phyloP scores from a whole-genome alignment of 2,329 filamentous ascomycete species.

The Clonostachys rosea region DNA sequence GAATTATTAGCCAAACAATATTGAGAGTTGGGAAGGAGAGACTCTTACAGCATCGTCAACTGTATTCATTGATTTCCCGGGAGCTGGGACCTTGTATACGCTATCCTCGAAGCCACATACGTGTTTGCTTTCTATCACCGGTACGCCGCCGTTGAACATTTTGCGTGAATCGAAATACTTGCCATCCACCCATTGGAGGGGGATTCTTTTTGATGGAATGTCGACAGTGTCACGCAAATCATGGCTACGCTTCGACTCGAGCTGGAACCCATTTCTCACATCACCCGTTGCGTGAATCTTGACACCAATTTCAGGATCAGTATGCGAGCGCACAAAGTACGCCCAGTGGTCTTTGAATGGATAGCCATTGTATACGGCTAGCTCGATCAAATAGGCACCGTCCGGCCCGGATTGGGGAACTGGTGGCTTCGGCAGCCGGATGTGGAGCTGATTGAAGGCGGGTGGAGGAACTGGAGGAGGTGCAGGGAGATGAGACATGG shows the following conservation, averaged over 20 bases:
- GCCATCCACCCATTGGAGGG: conserved; percentile 21
- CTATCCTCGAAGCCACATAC: conserved; percentile 18
- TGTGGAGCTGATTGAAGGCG: no score
- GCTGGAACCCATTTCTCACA: conserved; percentile 19
- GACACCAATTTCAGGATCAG: conserved; percentile 12
- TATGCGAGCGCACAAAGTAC: conserved; percentile 16
- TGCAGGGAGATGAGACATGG: no score
- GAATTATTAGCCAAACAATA: background rate
- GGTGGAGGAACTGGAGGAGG: no score
- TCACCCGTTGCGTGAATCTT: conserved; percentile 21
- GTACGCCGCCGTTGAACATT: conserved; percentile 15
- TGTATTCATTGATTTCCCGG: conserved; percentile 8
- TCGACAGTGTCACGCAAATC: conserved; percentile 8
- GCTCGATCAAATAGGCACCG: conserved; percentile 15
- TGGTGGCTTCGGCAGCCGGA: background rate
- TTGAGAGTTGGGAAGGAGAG: no score
- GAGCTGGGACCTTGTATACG: conserved; percentile 7
- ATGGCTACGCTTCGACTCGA: conserved; percentile 19
- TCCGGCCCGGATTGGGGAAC: conserved; percentile 8
- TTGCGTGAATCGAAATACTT: conserved; percentile 11
- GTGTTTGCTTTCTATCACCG: conserved; percentile 10
- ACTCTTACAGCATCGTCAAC: conserved; percentile 1
- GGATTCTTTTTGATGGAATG: conserved; percentile 12
- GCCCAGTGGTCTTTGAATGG: conserved; percentile 29
- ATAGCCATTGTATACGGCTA: conserved; percentile 20